Evolutionary conservation across 805 yeast genomes (phyloP).

Genomic region (Candida endomychidarum): DNA sequence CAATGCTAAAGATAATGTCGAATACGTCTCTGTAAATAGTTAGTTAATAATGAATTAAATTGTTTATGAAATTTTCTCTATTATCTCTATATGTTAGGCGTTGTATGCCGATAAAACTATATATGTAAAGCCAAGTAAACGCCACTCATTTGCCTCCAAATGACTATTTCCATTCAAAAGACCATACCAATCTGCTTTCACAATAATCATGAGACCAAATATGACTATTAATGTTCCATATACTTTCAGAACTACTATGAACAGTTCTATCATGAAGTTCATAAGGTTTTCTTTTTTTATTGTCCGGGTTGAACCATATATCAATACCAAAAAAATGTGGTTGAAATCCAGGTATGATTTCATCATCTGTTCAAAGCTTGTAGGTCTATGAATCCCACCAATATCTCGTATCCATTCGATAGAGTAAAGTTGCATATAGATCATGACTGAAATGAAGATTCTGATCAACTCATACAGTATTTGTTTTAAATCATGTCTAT

Average conservation of each 20-base stretch:
- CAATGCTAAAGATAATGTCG: slow-evolving; percentile 76
- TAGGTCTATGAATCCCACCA: no score
- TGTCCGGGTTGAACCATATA: no score
- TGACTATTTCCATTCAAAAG: neutral
- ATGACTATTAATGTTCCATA: neutral
- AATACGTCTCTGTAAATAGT: slow-evolving; percentile 41
- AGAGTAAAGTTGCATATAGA: no score
- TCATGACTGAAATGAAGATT: neutral
- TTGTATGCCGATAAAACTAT: neutral
- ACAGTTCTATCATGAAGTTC: neutral
- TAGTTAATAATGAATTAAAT: slow-evolving; percentile 1
- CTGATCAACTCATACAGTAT: neutral
- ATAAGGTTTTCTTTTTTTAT: neutral
- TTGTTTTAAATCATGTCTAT: no score
- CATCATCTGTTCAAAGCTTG: no score
- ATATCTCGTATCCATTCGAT: no score
- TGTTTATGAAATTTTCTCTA: neutral
- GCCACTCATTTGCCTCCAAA: neutral
- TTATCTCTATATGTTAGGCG: neutral
- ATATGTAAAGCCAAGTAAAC: neutral
- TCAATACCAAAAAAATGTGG: no score
- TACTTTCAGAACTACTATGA: no score
- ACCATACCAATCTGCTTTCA: neutral
- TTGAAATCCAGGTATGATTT: no score
- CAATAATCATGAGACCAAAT: neutral